Evolutionary conservation across 2,329 filamentous ascomycete genomes (phyloP), one percentile per base, ranked within the genome.

Genomic region (Fusarium beomiforme): DNA sequence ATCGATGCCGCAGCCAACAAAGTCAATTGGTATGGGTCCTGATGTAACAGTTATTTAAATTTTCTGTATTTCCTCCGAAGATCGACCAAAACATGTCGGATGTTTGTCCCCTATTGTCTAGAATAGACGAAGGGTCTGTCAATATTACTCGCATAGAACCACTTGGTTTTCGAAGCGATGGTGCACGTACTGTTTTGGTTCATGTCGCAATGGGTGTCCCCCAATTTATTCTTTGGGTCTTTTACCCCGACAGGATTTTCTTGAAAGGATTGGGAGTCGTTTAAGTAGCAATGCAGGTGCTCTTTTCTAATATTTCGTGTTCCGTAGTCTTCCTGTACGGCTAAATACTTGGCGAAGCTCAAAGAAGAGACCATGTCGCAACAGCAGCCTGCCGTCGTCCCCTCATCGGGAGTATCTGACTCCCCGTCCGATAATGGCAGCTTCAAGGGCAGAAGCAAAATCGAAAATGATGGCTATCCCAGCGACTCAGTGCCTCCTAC

Each of bases 141-240:
- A 5, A 34, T 50, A n/a, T 50, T 36, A 50, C 47, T 50, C 12
- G 9, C 31, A 50, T n/a, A 24, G 47, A 50, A 50, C 47, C 47
- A 50, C 47, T 50, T 50, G 31, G 31, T 11, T 8, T 2, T 50
- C 16, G 31, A 50, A 50, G 31, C 21, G 47, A 24, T 11, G 47
- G 31, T 36, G 31, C 47, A 36, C 31, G 47, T n/a, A n/a, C n/a
- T n/a, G n/a, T n/a, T n/a, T n/a, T n/a, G n/a, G n/a, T 50, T 50
- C 21, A 50, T 50, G 31, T 36, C 31, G 47, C 31, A 50, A 50
- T 50, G 21, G 21, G 17, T n/a, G 31, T n/a, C 31, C 47, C 47
- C 31, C 47, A n/a, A 24, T 51, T 51, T 51, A 51, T 37, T 51
- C 14, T 51, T 37, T n/a, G 31, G 47, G 47, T 17, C 31, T n/a